phyloP scores from a whole-genome alignment of 2,329 filamentous ascomycete species.

The Talaromyces pinophilus region DNA sequence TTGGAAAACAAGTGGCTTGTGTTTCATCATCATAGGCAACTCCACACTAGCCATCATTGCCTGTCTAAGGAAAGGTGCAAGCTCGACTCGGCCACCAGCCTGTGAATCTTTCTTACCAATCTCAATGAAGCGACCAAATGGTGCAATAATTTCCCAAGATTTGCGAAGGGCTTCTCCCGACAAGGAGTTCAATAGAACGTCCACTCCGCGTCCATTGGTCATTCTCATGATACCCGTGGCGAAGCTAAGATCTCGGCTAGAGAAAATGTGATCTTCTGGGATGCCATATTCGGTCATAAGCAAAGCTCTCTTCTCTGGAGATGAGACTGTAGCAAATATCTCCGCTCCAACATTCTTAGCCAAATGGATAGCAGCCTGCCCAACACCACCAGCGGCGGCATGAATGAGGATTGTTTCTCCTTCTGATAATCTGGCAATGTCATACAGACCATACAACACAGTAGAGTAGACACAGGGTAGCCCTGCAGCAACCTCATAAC shows the following conservation, averaged over 20 bases:
- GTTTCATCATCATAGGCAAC: conserved; percentile 25
- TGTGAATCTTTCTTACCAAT: conserved; percentile 27
- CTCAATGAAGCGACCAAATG: conserved; percentile 28
- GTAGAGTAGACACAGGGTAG: conserved; percentile 29
- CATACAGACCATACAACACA: conserved; percentile 26
- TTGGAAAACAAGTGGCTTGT: conserved; percentile 22
- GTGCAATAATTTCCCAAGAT: conserved; percentile 26
- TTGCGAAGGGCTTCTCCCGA: conserved; percentile 25
- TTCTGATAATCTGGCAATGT: conserved; percentile 26
- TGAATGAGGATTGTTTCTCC: conserved; percentile 31
- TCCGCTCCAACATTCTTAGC: conserved; percentile 28
- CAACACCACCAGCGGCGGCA: conserved; percentile 30
- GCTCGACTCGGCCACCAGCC: conserved; percentile 20
- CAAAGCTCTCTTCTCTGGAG: conserved; percentile 27
- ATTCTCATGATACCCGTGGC: conserved; percentile 27
- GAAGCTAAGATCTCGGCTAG: conserved; percentile 28
- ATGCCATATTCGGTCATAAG: conserved; percentile 29
- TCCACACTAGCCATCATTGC: conserved; percentile 27
- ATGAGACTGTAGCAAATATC: conserved; percentile 30
- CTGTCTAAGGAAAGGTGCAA: conserved; percentile 26
- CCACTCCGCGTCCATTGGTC: conserved; percentile 28
- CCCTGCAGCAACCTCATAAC: conserved; percentile 27
- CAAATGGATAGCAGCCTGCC: conserved; percentile 30
- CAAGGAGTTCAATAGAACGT: conserved; percentile 27
- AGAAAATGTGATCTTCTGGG: conserved; percentile 29